Base-by-base conservation (phyloP, 768 basidiomycete species). In the Daedalea quercina region DNA sequence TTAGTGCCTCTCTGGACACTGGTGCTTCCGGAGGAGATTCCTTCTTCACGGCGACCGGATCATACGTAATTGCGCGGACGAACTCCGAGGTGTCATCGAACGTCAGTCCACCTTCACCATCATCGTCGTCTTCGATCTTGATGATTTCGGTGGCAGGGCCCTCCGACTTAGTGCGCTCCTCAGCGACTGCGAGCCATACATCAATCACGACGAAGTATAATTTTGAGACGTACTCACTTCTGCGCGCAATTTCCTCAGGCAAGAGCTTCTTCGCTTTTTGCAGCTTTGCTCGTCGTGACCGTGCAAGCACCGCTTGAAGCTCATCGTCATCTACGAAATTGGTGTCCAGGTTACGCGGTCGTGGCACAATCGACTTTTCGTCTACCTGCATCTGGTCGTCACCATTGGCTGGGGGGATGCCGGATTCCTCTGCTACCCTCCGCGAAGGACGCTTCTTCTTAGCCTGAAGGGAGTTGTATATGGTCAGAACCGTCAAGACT, bases 251-350 rank as follows among this genome's bases (percentile, higher is more conserved):
- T 60, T 95, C 85, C 62, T 96, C 93, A 0, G 91, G 85, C 3
- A 85, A 78, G 13, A 86, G 50, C 61, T 88, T 91, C 65, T 89
- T 86, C 20, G 76, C 59, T 65, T 88, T 91, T 63, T 80, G 82
- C 3, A 92, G 74, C 60, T 89, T 90, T 46, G 87, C 86, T 62
- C 87, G 81, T 53, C 96, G 79, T 54, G 90, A 83, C 9, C 90
- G 82, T 33, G 95, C 86, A 54, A 98, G 76, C 24, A 90, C 91
- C 40, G 90, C 89, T 75, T 97, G 94, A 41, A 99, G 80, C 63
- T 99, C 96, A 68, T 99, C 96, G 68, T 99, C 96, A 70, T 98
- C 96, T 57, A 98, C 87, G 69, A 96, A 91, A 70, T 95, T 95
- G 61, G 78, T 76, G 65, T 94, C 83, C 49, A 92, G 76, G 65